phyloP scores from a whole-genome alignment of 495 filamentous ascomycete genomes.

The Aspergillus mulundensis region DNA sequence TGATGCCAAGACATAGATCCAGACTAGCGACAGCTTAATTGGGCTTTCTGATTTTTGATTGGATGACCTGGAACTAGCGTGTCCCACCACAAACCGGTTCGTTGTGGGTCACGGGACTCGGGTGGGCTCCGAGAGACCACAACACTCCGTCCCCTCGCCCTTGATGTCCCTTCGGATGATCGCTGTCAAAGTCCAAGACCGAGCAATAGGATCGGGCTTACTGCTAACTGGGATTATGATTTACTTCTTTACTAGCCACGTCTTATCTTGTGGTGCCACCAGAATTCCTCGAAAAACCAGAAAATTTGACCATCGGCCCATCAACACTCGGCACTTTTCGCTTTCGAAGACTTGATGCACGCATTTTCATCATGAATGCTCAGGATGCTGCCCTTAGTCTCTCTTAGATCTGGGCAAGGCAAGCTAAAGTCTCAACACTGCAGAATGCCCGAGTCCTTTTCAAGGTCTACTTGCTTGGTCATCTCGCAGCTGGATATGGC shows the following conservation, averaged over 20 bases:
- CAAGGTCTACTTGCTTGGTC: not conserved
- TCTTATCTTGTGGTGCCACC: not conserved
- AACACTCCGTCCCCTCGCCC: not conserved
- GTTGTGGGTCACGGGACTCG: not conserved
- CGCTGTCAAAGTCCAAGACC: slow-evolving; percentile 10
- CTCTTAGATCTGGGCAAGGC: too few species aligned
- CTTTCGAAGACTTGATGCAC: too few species aligned
- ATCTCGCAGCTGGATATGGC: not conserved
- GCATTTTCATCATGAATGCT: too few species aligned
- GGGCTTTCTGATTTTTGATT: not conserved
- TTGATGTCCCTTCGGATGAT: slow-evolving; percentile 9
- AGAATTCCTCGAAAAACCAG: not conserved
- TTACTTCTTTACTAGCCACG: not conserved
- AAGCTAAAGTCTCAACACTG: not conserved
- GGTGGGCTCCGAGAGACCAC: not conserved
- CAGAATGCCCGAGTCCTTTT: not conserved
- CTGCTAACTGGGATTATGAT: not conserved
- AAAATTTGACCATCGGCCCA: too few species aligned
- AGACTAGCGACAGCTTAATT: slow-evolving; percentile 14
- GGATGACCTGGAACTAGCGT: not conserved
- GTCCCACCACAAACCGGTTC: not conserved
- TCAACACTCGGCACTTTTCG: not conserved
- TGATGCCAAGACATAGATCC: not conserved
- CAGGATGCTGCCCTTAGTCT: too few species aligned
- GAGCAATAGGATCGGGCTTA: not conserved